Conservation (phyloP, 2,329 filamentous ascomycete species). For the Apiospora malaysiana region DNA sequence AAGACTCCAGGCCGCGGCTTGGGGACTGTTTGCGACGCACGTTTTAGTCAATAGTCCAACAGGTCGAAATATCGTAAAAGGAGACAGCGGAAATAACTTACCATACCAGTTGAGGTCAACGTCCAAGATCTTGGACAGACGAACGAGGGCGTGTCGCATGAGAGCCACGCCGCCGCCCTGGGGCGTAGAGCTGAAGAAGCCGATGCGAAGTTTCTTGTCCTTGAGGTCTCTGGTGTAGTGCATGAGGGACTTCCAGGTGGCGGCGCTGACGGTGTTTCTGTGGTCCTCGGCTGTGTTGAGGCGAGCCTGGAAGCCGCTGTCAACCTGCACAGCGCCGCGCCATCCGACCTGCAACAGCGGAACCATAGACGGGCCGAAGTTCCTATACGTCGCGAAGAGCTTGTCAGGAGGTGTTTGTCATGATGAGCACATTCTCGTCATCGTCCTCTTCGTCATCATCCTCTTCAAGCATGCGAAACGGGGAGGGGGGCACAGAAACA, state of each 20-base stretch:
- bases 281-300: constrained; percentile 64
- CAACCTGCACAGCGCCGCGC: constrained; percentile 73
- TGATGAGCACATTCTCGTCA: neutral
- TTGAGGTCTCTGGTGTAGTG: constrained; percentile 69
- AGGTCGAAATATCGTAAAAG: neutral
- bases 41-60: constrained; percentile 40
- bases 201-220: constrained; percentile 68
- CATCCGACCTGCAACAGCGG: constrained; percentile 73
- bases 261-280: constrained; percentile 61
- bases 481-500: constrained; percentile 36
- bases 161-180: constrained; percentile 84
- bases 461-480: neutral
- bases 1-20: constrained; percentile 82
- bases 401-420: constrained; percentile 2
- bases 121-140: constrained; percentile 70
- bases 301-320: constrained; percentile 67
- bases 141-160: constrained; percentile 80
- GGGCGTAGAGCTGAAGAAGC: constrained; percentile 81
- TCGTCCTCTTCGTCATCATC: neutral
- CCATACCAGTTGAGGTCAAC: constrained; percentile 77
- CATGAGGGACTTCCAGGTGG: constrained; percentile 71
- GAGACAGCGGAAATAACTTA: constrained; percentile 38
- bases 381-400: constrained; percentile 45
- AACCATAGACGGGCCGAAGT: constrained; percentile 74
- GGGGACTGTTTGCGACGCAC: constrained; percentile 52